A percentile compares a stretch with the other conserved stretches of the same genome.
Evolutionary conservation across 176 grass and related monocot species (phyloP).

Genomic region (Tuctoria greenei): DNA sequence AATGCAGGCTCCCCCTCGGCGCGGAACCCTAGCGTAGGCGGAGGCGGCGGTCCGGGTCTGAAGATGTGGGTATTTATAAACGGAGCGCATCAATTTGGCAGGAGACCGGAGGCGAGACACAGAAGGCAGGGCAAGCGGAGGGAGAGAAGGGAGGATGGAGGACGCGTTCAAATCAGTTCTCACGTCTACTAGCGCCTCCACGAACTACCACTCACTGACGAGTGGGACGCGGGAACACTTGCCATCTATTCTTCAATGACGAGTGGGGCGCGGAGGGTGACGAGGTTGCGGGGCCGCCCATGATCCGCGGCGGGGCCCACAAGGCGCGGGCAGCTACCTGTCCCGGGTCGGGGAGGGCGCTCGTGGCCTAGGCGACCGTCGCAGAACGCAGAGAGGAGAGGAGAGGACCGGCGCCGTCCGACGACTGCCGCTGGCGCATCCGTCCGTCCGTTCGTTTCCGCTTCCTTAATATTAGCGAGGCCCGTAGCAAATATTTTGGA

Average conservation of each 20-base stretch:
- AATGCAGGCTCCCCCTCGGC: slow-evolving; percentile 20
- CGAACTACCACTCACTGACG: slow-evolving; percentile 1
- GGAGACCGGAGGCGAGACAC: neutral
- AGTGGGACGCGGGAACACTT: neutral
- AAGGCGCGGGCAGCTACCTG: neutral
- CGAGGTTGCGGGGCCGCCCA: neutral
- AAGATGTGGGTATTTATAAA: slow-evolving; percentile 37
- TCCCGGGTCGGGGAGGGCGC: neutral
- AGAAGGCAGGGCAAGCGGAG: too few species aligned
- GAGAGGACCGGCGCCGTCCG: neutral
- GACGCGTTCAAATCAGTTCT: neutral
- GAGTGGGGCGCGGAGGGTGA: neutral
- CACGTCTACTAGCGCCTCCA: neutral
- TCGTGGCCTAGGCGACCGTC: neutral
- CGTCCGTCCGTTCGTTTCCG: neutral
- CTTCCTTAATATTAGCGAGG: too few species aligned
- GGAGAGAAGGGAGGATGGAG: neutral
- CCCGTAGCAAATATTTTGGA: neutral
- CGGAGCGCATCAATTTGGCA: neutral
- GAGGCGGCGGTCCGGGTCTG: neutral
- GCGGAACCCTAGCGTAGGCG: slow-evolving; percentile 21
- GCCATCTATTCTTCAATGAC: neutral
- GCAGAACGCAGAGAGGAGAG: neutral
- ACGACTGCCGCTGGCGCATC: neutral
- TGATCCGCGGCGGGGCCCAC: neutral